A percentile compares a stretch with the other conserved stretches of the same genome.
These are phyloP conservation scores for Spathaspora passalidarum DNA, from an alignment of 805 yeast genomes.

Conservation along the genomic window DNA sequence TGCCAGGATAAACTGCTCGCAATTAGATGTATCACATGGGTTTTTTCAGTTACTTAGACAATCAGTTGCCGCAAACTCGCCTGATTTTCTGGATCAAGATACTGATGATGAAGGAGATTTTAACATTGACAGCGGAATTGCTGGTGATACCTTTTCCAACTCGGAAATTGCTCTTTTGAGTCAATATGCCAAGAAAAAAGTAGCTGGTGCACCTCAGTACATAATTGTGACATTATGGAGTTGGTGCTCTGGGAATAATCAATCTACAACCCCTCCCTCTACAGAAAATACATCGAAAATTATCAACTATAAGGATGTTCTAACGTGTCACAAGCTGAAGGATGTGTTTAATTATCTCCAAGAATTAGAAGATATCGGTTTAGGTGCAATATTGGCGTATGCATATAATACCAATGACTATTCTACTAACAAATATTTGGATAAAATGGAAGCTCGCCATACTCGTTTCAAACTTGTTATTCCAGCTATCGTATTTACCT, in stretches of 20 bases:
- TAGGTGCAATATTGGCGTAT: conserved; percentile 45
- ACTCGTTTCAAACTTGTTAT: conserved; percentile 19
- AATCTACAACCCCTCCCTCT: conserved; percentile 10
- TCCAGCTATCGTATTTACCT: conserved; percentile 25
- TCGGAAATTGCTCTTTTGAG: conserved; percentile 47
- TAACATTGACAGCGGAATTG: conserved; percentile 13
- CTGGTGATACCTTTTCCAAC: conserved; percentile 34
- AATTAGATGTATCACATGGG: conserved; percentile 52
- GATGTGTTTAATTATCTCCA: conserved; percentile 45
- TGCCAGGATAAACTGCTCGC: conserved; percentile 47
- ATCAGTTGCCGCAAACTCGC: conserved; percentile 14
- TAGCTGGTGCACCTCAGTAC: conserved; percentile 48
- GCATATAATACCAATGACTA: conserved; percentile 32
- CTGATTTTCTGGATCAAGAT: conserved; percentile 3
- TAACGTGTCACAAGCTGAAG: conserved; percentile 18
- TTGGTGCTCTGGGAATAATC: conserved; percentile 46
- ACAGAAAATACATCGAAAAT: conserved; percentile 13
- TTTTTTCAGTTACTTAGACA: conserved; percentile 43
- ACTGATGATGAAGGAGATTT: conserved; percentile 1
- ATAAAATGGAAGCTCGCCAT: conserved; percentile 14
- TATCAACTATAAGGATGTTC: conserved; percentile 18
- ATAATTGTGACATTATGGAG: conserved; percentile 38
- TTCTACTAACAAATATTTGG: conserved; percentile 11
- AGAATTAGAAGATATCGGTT: conserved; percentile 37
- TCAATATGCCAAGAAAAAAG: conserved; percentile 45